Percentiles rank a stretch among this genome's conserved stretches.
These are phyloP conservation scores for Uncinocarpus reesii DNA, from an alignment of 2,329 filamentous ascomycete genomes.

Conservation along the genomic window DNA sequence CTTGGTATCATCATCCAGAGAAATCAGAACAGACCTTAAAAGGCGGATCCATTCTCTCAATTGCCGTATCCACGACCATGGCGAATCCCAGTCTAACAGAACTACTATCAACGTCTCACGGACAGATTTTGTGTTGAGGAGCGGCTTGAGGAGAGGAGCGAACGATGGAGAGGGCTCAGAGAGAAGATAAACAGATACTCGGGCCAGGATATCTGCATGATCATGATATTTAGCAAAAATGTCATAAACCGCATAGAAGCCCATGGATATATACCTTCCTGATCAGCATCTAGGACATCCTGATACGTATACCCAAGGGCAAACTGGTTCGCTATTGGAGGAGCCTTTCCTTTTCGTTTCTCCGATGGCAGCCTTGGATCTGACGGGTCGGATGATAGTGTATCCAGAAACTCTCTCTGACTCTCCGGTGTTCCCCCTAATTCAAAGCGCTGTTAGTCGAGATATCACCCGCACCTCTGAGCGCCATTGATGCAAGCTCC, in stretches of 20 bases:
- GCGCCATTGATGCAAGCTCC: background rate
- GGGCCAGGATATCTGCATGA: conserved; percentile 66
- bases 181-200: conserved; percentile 79
- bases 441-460: conserved; percentile 10
- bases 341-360: conserved; percentile 45
- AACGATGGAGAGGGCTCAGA: conserved; percentile 77
- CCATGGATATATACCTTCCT: conserved; percentile 56
- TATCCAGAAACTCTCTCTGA: conserved; percentile 72
- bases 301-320: conserved; percentile 91
- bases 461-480: background rate
- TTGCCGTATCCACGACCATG: conserved; percentile 84
- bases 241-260: background rate
- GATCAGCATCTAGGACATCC: conserved; percentile 84
- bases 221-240: conserved; percentile 13
- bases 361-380: conserved; percentile 39
- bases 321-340: conserved; percentile 82
- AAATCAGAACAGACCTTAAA: conserved; percentile 63
- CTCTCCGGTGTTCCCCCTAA: conserved; percentile 70
- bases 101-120: conserved; percentile 81
- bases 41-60: conserved; percentile 82
- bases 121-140: conserved; percentile 73
- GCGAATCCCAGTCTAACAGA: conserved; percentile 89
- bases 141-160: conserved; percentile 68
- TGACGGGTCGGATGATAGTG: conserved; percentile 37
- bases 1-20: conserved; percentile 64